phyloP scores from a whole-genome alignment of 352 stramenopile species.

The Thalassiosira tumida region DNA sequence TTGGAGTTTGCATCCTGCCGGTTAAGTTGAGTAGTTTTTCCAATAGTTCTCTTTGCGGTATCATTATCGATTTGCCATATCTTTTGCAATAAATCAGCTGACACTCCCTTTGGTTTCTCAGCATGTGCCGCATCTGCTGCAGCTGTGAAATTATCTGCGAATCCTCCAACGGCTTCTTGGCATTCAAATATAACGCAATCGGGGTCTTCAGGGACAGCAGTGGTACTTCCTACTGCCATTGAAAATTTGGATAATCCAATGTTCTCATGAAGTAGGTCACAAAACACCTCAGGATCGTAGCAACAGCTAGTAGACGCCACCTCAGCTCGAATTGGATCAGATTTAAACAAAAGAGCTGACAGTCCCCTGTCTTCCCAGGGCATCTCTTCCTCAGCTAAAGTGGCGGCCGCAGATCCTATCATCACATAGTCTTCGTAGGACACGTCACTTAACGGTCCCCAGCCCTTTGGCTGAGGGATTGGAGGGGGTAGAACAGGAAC shows the following conservation, averaged over 20 bases:
- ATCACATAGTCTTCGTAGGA: too few relatives aligned
- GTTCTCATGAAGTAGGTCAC: not conserved
- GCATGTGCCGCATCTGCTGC: constrained; percentile 1
- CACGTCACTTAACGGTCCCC: too few relatives aligned
- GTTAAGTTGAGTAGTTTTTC: constrained; percentile 65
- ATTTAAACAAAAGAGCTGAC: not conserved
- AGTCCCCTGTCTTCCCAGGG: not conserved
- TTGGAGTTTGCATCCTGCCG: constrained; percentile 25
- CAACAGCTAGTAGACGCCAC: not conserved
- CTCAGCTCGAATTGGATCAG: constrained; percentile 5
- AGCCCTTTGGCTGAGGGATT: too few relatives aligned
- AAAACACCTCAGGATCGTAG: not conserved
- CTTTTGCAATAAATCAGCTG: constrained; percentile 58
- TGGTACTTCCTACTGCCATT: not conserved
- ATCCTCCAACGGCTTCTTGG: not conserved
- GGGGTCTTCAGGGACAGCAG: not conserved
- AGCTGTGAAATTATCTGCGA: not conserved
- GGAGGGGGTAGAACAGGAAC: too few relatives aligned
- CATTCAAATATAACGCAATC: not conserved
- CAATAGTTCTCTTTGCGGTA: constrained; percentile 60
- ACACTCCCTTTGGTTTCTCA: constrained; percentile 30
- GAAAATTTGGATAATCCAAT: not conserved
- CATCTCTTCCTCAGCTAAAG: too few relatives aligned
- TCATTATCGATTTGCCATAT: constrained; percentile 63
- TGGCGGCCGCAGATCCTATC: too few relatives aligned